Percentiles rank a stretch among this genome's conserved stretches.
Evolutionary conservation across 2,329 filamentous ascomycete species (phyloP).

Genomic region (Daldinia sp.): DNA sequence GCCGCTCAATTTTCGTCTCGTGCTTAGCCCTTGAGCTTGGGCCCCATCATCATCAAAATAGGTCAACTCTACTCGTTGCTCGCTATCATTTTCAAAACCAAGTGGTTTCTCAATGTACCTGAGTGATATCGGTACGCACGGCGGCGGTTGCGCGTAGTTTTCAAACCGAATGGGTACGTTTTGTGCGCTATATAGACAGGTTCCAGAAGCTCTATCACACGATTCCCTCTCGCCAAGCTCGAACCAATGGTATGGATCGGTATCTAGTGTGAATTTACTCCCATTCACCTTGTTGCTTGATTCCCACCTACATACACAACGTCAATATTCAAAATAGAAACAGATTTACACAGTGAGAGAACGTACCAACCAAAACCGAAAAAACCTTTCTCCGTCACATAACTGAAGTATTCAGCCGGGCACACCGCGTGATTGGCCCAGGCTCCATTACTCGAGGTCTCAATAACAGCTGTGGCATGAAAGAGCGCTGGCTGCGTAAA

Average conservation of each 20-base stretch:
- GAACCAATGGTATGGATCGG: constrained; percentile 16
- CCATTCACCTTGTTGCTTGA: background rate
- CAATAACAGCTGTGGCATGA: background rate
- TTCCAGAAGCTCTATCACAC: background rate
- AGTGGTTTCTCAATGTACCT: background rate
- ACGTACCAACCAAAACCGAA: constrained; percentile 15
- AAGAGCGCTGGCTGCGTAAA: background rate
- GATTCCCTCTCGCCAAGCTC: constrained; percentile 12
- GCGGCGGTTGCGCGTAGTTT: background rate
- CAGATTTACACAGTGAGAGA: background rate
- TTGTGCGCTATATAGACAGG: constrained; percentile 4
- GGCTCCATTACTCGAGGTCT: background rate
- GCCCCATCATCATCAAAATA: background rate
- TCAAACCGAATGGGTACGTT: background rate
- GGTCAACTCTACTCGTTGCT: background rate
- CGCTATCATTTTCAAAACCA: background rate
- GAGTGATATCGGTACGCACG: background rate
- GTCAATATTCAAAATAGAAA: background rate
- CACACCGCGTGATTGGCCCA: background rate
- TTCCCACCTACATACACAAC: background rate
- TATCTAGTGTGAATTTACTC: background rate
- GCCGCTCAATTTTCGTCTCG: background rate
- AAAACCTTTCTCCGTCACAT: constrained; percentile 10
- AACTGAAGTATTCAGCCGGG: constrained; percentile 4
- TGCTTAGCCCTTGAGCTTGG: background rate